Base-by-base conservation (phyloP, 805 yeast genomes). In the Metahyphopichia silvanorum region DNA sequence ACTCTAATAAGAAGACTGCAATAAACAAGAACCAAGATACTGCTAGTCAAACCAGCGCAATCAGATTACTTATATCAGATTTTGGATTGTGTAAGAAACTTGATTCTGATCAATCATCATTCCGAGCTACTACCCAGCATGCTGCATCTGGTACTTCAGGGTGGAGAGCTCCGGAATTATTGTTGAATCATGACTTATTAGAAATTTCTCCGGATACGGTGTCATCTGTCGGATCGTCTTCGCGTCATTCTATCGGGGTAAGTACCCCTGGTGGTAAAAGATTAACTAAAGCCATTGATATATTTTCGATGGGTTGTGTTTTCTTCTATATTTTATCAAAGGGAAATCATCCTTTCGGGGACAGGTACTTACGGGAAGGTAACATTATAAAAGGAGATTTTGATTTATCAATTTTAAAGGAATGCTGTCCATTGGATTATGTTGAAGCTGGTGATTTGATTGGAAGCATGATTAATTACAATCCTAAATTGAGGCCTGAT, bases 301-400 rank as follows among this genome's bases (percentile, higher is more conserved):
- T 93, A 4, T 93, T 93, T 52, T 86, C 97, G 0, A 65, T 91
- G 39, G 99, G 99, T 0, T 93, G 98, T 60, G 89, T 93, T 1
- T 93, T 86, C 51, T 91, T 76, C 53, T 93, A 88, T 50, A 82
- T 89, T 24, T 60, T 93, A 22, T 73, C 95, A 0, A 76, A 76
- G 11, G 98, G 98, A 0, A 53, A 58, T 6, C 99, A 93, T 66
- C 98, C 99, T 4, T 93, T 86, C 64, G 99, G 99, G n/a, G 93
- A 85, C 48, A 67, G 86, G 29, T 87, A 86, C 48, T 55, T 82
- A 47, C 71, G 98, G 34, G 98, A 93, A 49, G 93, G 85, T 9
- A 89, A 93, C 49, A 88, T 93, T 12, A 76, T 87, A 38, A 79
- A 76, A 44, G 84, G 82, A 12, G 69, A 72, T 12, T 80, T 65